Evolutionary conservation across 2,329 filamentous ascomycete genomes (phyloP).

Genomic region (Rhynchosporium agropyri): DNA sequence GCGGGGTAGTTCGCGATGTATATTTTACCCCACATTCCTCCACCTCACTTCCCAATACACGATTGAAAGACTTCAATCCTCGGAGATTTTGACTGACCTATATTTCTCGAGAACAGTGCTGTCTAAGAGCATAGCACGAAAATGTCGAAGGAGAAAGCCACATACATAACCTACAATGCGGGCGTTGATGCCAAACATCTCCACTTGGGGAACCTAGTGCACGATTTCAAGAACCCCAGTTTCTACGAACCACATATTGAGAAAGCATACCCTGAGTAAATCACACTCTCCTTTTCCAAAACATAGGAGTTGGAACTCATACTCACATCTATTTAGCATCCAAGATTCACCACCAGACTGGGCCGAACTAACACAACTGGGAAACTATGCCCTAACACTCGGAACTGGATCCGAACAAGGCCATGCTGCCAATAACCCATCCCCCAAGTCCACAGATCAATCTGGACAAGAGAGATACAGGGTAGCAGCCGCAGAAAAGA

Average conservation of each 20-base stretch:
- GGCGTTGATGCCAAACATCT: constrained; percentile 31
- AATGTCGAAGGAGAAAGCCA: constrained; percentile 23
- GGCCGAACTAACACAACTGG: constrained; percentile 24
- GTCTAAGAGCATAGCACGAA: not conserved
- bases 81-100: no score
- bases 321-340: not conserved
- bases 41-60: constrained; percentile 1
- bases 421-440: constrained; percentile 21
- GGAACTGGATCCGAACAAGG: constrained; percentile 26
- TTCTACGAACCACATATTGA: constrained; percentile 32
- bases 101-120: not conserved
- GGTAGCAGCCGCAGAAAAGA: constrained; percentile 33
- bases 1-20: constrained; percentile 1
- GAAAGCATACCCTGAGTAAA: constrained; percentile 33
- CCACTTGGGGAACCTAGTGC: constrained; percentile 35
- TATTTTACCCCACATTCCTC: not conserved
- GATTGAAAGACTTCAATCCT: no score
- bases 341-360: constrained; percentile 30
- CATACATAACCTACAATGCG: constrained; percentile 33
- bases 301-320: not conserved
- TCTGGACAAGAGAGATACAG: constrained; percentile 26
- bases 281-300: not conserved
- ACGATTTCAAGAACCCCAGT: constrained; percentile 30
- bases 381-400: constrained; percentile 34
- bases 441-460: constrained; percentile 18